Evolutionary conservation across 2,329 filamentous ascomycete genomes (phyloP), one percentile per base, ranked within the genome.

Genomic region (Kalaharituber pfeilii): DNA sequence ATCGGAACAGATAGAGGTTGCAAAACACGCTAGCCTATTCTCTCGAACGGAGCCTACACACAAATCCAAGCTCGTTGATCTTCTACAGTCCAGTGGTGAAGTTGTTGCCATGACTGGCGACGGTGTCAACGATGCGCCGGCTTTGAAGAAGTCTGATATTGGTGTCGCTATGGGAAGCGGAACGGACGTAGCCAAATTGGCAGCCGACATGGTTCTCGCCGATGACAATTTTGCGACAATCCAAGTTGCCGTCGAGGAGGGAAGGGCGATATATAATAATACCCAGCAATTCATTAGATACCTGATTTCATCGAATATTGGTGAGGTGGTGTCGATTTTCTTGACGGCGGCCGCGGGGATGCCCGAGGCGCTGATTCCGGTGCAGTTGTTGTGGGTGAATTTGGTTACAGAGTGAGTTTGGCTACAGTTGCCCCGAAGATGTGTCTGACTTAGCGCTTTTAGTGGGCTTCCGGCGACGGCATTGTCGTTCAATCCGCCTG

Each of bases 161-260:
- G 91, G 91, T 71, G 87, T 98, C 58, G 93, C 91, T 56, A 98
- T 98, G 91, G 93, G 91, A 51, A 91, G 86, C 54, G 91, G 91
- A 66, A 98, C 91, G 25, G 91, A 98, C 67, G 91, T 98, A 27
- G 86, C 91, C 56, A 95, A 94, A 72, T 74, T 98, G 61, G 91
- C 91, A 27, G 86, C 93, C 56, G 91, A 98, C 68, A 98, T 98
- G 91, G 89, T 98, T 51, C 81, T 98, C 51, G 86, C 88, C 25
- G 93, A 98, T 71, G 87, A 95, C 72, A 98, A 98, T 75, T 98
- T 98, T 69, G 91, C 91, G 58, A 98, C 91, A 2, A 98, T 98
- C 62, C 86, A 94, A 68, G 76, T 86, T 54, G 91, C 91, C 50
- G 88, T 98, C 60, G 91, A 98, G 68, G 91, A 98, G 71, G 91